Evolutionary conservation across 129 eudicot species (phyloP).

Genomic region (Lactuca sativa): DNA sequence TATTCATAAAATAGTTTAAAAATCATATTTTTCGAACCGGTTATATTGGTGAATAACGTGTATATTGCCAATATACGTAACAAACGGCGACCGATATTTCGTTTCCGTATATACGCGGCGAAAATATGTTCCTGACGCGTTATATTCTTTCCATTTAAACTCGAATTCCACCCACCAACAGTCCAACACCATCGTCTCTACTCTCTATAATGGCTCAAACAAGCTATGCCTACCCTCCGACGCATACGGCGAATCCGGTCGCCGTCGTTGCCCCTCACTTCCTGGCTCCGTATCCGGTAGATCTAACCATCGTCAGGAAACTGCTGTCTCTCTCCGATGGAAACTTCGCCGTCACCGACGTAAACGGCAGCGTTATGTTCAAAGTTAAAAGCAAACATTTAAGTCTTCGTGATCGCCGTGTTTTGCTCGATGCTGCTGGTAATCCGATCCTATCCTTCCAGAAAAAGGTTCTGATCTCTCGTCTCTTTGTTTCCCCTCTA

Average conservation of each 20-base stretch:
- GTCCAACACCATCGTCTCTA: neutral
- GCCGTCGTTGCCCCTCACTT: slow-evolving; percentile 34
- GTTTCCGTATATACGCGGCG: neutral
- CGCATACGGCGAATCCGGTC: neutral
- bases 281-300: slow-evolving; percentile 39
- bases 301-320: slow-evolving; percentile 35
- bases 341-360: slow-evolving; percentile 34
- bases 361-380: slow-evolving; percentile 43
- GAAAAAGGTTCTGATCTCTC: slow-evolving; percentile 30
- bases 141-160: neutral
- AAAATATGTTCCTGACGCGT: neutral
- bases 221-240: slow-evolving; percentile 15
- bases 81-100: neutral
- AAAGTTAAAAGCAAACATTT: slow-evolving; percentile 31
- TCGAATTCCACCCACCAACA: neutral
- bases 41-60: too few species aligned
- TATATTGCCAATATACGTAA: neutral
- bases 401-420: slow-evolving; percentile 34
- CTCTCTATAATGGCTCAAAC: slow-evolving; percentile 22
- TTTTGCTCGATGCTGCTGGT: slow-evolving; percentile 43
- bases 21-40: neutral
- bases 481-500: neutral
- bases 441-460: slow-evolving; percentile 40
- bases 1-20: neutral
- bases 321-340: slow-evolving; percentile 30